Evolutionary conservation across 164 flowering plant species (phyloP).

Genomic region (Nymphaea thermarum): DNA sequence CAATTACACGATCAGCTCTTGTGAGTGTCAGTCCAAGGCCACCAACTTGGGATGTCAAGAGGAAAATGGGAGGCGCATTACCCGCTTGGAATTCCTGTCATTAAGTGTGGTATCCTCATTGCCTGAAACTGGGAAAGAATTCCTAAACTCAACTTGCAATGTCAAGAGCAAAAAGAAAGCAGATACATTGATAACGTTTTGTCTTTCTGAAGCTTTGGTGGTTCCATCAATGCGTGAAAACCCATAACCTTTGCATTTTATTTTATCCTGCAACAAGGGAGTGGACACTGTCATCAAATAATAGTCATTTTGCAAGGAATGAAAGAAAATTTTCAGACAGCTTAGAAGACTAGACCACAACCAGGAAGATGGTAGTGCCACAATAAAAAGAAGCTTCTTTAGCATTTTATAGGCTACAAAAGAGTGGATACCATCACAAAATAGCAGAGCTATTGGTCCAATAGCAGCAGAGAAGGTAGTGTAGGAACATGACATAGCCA

Average conservation of each 20-base stretch:
- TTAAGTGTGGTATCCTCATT: background rate
- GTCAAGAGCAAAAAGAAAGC: background rate
- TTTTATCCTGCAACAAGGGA: slow-evolving; percentile 36
- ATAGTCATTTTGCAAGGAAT: background rate
- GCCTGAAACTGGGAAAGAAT: background rate
- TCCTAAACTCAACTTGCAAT: background rate
- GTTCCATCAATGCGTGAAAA: slow-evolving; percentile 91
- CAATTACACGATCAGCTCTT: slow-evolving; percentile 98
- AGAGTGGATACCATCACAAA: too few relatives aligned
- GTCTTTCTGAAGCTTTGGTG: slow-evolving; percentile 70
- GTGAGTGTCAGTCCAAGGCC: slow-evolving; percentile 97
- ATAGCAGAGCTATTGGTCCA: too few relatives aligned
- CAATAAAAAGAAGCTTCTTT: too few relatives aligned
- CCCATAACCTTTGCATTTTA: slow-evolving; percentile 38
- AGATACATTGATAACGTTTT: slow-evolving; percentile 73
- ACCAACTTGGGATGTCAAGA: slow-evolving; percentile 97
- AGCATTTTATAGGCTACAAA: too few relatives aligned
- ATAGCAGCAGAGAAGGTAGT: too few relatives aligned
- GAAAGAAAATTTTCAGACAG: too few relatives aligned
- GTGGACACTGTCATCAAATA: background rate
- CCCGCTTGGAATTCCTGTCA: slow-evolving; percentile 92
- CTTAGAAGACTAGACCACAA: too few relatives aligned
- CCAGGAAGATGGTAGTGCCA: too few relatives aligned
- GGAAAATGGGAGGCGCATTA: slow-evolving; percentile 72
- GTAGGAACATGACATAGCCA: too few relatives aligned